Conservation (phyloP, 208 protist genomes). For the Leishmania turanica region DNA sequence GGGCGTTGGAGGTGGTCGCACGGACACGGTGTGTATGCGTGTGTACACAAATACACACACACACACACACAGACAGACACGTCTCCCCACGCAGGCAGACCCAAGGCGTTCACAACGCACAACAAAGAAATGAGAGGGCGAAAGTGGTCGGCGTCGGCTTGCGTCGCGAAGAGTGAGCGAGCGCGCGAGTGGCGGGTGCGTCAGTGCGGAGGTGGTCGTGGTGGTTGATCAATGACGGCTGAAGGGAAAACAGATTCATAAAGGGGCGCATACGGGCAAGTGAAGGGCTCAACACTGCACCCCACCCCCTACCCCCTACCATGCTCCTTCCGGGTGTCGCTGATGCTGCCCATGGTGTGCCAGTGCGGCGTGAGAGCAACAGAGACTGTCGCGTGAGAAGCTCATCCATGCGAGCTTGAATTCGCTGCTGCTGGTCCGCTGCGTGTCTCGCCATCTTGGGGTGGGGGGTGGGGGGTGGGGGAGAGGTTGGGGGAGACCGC, state of each 20-base stretch:
- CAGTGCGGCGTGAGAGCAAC: neutral
- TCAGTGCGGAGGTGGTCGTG: neutral
- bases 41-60: too few relatives aligned
- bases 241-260: neutral
- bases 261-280: neutral
- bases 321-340: neutral
- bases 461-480: too few relatives aligned
- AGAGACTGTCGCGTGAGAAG: neutral
- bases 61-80: too few relatives aligned
- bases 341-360: neutral
- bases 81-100: neutral
- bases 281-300: neutral
- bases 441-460: neutral
- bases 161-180: neutral
- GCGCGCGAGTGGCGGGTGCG: neutral
- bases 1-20: neutral
- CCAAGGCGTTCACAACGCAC: neutral
- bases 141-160: neutral
- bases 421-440: too few relatives aligned
- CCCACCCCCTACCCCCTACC: neutral
- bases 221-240: neutral
- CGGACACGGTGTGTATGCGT: too few relatives aligned
- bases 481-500: too few relatives aligned
- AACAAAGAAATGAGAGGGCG: neutral
- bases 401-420: too few relatives aligned